phyloP scores from a whole-genome alignment of 164 flowering plant species.

The Berberis thunbergii region DNA sequence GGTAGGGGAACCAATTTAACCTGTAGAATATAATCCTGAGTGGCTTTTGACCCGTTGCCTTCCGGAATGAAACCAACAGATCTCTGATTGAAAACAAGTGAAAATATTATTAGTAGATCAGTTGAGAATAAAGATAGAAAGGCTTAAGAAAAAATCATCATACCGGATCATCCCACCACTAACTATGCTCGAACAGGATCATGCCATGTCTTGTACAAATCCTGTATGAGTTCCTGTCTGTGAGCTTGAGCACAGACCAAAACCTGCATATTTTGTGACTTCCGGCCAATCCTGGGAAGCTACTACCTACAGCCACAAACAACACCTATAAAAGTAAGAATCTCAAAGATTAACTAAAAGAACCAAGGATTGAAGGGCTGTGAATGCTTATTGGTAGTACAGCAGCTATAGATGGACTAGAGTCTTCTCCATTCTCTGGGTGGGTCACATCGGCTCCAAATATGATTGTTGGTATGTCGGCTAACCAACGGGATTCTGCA shows the following conservation, averaged over 20 bases:
- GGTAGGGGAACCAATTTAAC: conserved; percentile 10
- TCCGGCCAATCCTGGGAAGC: conserved; percentile 80
- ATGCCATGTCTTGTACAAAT: conserved; percentile 66
- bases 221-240: conserved; percentile 67
- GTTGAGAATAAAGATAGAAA: background rate
- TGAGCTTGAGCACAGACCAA: conserved; percentile 71
- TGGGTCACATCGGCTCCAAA: conserved; percentile 91
- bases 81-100: conserved; percentile 29
- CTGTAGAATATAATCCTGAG: conserved; percentile 63
- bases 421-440: conserved; percentile 79
- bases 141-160: background rate
- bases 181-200: conserved; percentile 60
- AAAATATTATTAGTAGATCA: background rate
- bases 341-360: background rate
- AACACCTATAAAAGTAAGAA: conserved; percentile 12
- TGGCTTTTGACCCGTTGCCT: conserved; percentile 70
- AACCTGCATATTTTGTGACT: conserved; percentile 60
- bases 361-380: background rate
- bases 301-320: conserved; percentile 42
- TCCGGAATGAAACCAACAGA: conserved; percentile 52
- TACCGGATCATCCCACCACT: conserved; percentile 74
- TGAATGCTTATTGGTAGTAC: conserved; percentile 22
- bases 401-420: conserved; percentile 85
- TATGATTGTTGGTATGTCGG: conserved; percentile 79
- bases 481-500: conserved; percentile 77